Base-by-base conservation (phyloP, 2,329 filamentous ascomycete species). In the Stagonosporopsis vannaccii region DNA sequence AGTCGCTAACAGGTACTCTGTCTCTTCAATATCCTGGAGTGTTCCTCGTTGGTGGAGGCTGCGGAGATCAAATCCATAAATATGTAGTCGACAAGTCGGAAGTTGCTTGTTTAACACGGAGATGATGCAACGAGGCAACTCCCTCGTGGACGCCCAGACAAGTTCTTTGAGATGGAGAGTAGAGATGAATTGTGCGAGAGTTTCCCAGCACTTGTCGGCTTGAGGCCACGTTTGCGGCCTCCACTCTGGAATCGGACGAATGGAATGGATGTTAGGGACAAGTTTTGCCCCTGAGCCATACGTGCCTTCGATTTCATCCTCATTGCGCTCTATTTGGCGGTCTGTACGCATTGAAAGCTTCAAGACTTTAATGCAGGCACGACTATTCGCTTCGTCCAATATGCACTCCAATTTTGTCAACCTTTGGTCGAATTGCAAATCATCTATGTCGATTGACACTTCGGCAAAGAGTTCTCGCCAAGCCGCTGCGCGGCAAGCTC, bases 31-130 rank as follows among this genome's bases (percentile, higher is more conserved):
- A 22, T 45, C 28, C 19, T 45, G 42, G 6, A 45, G 42, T 45
- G 42, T 33, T 33, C 8, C 42, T 33, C 17, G 32, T 33, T 45
- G 42, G 42, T 45, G 42, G 19, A 45, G 42, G 17, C 42, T 45
- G 20, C 42, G 42, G 42, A 45, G 42, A 33, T 45, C 42, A 28
- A 45, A 45, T 33, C 23, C 42, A 33, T 32, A n/a, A 17, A 45
- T 17, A 17, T 45, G 42, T 33, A 45, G 28, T 33, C 28, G 42
- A 45, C 42, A 45, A 17, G n/a, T 45, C 28, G 42, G 26, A 33
- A 33, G 32, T 33, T 33, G 42, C 28, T 45, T 12, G 12, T 33
- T 45, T 28, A 45, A 45, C n/a, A 45, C 28, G 22, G 42, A 32
- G 42, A 45, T 19, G 26, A 45, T 33, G 26, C 42, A 45, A 45